Evolutionary conservation across 1,284 basidiomycete species (phyloP).

Genomic region (Melampsora americana): DNA sequence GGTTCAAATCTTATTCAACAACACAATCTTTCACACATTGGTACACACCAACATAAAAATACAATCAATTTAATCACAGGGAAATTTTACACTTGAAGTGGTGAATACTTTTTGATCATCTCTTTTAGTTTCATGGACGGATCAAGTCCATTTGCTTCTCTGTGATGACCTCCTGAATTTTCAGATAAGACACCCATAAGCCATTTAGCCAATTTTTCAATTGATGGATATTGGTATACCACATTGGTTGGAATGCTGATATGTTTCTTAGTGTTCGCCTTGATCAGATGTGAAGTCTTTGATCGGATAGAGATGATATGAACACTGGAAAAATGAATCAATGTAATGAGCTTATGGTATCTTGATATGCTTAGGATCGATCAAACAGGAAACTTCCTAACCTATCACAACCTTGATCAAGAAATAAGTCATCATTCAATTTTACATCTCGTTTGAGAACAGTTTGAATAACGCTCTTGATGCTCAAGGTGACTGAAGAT

Average conservation of each 20-base stretch:
- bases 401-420: conserved; percentile 1
- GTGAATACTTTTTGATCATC: not conserved
- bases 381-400: not conserved
- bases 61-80: too few relatives aligned
- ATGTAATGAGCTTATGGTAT: not conserved
- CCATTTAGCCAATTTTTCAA: not conserved
- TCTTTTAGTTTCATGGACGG: not conserved
- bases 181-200: not conserved
- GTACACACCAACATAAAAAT: too few relatives aligned
- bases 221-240: conserved; percentile 1
- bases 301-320: not conserved
- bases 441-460: not conserved
- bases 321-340: not conserved
- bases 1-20: too few relatives aligned
- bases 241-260: not conserved
- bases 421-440: not conserved
- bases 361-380: not conserved
- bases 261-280: not conserved
- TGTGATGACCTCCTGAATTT: not conserved
- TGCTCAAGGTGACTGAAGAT: not conserved
- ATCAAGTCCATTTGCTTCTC: not conserved
- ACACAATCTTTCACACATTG: too few relatives aligned
- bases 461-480: not conserved
- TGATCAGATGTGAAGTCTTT: not conserved
- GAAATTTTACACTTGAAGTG: not conserved